These are phyloP conservation scores for Theobroma cacao DNA, from an alignment of 345 rosid genomes.

Conservation along the genomic window DNA sequence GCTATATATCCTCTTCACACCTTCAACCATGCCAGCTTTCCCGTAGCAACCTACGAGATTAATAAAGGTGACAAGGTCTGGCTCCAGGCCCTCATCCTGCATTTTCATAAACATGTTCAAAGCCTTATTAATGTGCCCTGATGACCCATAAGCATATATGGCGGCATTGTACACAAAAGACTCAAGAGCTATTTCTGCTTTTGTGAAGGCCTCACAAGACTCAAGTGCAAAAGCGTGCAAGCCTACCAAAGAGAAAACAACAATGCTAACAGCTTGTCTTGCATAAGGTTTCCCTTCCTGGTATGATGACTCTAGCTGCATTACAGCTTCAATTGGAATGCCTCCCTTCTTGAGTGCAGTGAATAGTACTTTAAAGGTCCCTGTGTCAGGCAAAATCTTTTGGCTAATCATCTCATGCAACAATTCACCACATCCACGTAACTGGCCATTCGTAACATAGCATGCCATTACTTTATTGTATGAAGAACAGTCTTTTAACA, in stretches of 20 bases:
- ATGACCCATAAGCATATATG: constrained; percentile 56
- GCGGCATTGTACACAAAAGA: constrained; percentile 63
- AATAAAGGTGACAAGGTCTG: constrained; percentile 68
- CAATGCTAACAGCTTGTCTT: constrained; percentile 53
- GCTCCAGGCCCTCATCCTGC: constrained; percentile 72
- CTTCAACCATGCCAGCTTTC: constrained; percentile 83
- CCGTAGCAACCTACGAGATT: constrained; percentile 70
- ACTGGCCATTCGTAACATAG: constrained; percentile 63
- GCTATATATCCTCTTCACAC: constrained; percentile 68
- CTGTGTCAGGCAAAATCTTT: constrained; percentile 59
- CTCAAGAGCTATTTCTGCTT: constrained; percentile 40
- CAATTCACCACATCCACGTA: constrained; percentile 65
- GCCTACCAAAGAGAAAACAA: constrained; percentile 67
- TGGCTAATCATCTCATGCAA: constrained; percentile 64
- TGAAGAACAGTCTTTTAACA: constrained; percentile 55
- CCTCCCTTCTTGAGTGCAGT: constrained; percentile 73
- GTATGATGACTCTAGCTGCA: constrained; percentile 64
- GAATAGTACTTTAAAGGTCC: constrained; percentile 63
- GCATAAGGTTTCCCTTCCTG: constrained; percentile 66
- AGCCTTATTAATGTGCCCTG: constrained; percentile 67
- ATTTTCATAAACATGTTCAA: constrained; percentile 66
- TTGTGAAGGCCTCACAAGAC: constrained; percentile 44
- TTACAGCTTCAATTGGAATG: constrained; percentile 66
- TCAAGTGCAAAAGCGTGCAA: constrained; percentile 55
- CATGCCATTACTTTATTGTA: constrained; percentile 78